Evolutionary conservation across 2,329 filamentous ascomycete species (phyloP).

Genomic region (Pseudopyrenochaeta lycopersici): DNA sequence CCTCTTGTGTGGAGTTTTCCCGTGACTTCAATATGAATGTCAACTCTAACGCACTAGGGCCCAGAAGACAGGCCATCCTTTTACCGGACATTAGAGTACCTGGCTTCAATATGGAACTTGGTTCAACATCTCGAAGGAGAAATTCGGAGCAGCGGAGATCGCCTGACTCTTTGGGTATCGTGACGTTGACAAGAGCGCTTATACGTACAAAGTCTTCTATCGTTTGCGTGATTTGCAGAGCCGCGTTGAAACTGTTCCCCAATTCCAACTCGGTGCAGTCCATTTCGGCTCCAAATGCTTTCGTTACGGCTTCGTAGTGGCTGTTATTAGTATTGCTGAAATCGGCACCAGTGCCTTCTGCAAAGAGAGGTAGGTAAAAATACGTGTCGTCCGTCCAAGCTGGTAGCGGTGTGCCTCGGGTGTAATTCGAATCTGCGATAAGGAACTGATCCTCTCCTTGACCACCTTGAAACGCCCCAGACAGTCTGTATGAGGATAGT

Average conservation of each 20-base stretch:
- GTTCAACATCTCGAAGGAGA: neutral
- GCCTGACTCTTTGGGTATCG: neutral
- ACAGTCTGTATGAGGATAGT: neutral
- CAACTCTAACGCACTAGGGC: constrained; percentile 25
- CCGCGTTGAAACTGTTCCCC: constrained; percentile 7
- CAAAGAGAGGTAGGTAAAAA: constrained; percentile 60
- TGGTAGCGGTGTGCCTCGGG: constrained; percentile 54
- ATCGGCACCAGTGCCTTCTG: neutral
- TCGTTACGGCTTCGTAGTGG: constrained; percentile 38
- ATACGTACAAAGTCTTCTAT: neutral
- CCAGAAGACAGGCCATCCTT: neutral
- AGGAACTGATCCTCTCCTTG: constrained; percentile 52
- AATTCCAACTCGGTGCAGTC: constrained; percentile 41
- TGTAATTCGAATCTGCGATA: constrained; percentile 57
- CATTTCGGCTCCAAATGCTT: constrained; percentile 46
- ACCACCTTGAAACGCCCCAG: constrained; percentile 39
- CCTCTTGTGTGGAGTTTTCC: constrained; percentile 24
- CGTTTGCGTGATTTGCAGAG: neutral
- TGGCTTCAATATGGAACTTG: no score
- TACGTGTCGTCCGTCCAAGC: constrained; percentile 59
- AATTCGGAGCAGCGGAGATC: neutral
- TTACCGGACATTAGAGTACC: no score
- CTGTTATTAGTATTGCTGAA: constrained; percentile 5
- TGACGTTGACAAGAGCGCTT: constrained; percentile 1
- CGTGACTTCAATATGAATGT: constrained; percentile 2